A percentile compares a stretch with the other conserved stretches of the same genome.
phyloP scores from a whole-genome alignment of 2,329 filamentous ascomycete genomes.

The Didymosphaeria variabile region DNA sequence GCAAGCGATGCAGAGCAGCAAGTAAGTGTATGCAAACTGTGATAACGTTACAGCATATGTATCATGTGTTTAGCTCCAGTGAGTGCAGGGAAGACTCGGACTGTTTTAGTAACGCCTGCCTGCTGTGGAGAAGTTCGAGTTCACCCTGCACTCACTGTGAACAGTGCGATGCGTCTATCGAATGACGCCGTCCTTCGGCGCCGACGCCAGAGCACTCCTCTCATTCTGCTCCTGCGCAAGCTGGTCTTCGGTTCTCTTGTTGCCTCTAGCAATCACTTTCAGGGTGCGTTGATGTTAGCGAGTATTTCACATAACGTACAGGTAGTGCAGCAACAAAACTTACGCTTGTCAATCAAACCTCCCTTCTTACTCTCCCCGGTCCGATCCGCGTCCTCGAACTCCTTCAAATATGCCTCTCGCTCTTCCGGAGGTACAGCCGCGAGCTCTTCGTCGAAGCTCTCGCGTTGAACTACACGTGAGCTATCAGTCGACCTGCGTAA shows the following conservation, averaged over 20 bases:
- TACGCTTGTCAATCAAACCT: conserved; percentile 17
- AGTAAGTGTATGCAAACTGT: not conserved
- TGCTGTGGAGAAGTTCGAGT: too few relatives aligned
- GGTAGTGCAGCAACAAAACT: not conserved
- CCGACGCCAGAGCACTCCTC: conserved; percentile 24
- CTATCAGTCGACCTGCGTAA: not conserved
- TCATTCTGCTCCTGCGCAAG: conserved; percentile 36
- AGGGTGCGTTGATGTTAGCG: conserved; percentile 17
- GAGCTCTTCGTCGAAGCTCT: conserved; percentile 45
- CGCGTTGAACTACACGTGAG: conserved; percentile 35
- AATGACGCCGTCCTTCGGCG: not conserved
- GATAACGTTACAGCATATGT: not conserved
- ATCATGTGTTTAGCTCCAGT: not conserved
- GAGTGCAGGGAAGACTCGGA: too few relatives aligned
- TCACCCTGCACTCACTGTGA: too few relatives aligned
- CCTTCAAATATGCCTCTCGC: conserved; percentile 45
- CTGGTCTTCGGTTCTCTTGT: conserved; percentile 48
- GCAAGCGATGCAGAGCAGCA: conserved; percentile 1
- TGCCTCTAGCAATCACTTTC: conserved; percentile 42
- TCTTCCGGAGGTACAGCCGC: conserved; percentile 44
- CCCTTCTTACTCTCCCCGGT: conserved; percentile 43
- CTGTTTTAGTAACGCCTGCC: too few relatives aligned
- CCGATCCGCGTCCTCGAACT: conserved; percentile 48
- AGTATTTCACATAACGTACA: not conserved
- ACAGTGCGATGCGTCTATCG: not conserved